Base-by-base conservation (phyloP, 2,329 filamentous ascomycete genomes). In the Nothophaeocryptopus gaeumannii region DNA sequence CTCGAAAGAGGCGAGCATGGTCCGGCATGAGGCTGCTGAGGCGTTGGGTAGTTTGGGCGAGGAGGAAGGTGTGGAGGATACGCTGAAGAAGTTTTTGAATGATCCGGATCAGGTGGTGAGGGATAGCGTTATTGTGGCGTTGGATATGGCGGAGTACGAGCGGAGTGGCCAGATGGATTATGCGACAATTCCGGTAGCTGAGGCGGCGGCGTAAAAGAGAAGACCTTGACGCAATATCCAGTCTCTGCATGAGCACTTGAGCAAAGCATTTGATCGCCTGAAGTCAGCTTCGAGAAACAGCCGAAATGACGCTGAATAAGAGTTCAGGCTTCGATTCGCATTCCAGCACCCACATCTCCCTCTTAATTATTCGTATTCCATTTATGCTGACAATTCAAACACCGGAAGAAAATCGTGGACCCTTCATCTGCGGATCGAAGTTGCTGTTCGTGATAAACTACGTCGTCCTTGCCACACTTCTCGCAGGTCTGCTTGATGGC, bases 91-190 rank as follows among this genome's bases (percentile, higher is more conserved):
- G 56, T 97, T 96, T 72, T 73, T 97, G 58, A 76, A 96, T 57
- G 95, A 99, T 69, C 83, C 89, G 54, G 92, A 97, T 71, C 83
- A 88, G 69, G 91, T 99, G 5, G 93, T 99, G 36, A 83, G 90
- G 52, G 93, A 99, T 67, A 97, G 92, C 70, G 85, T 96, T 34
- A 83, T 96, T 62, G 93, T 99, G 48, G 93, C 93, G 38, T 78
- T 99, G 59, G 93, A 99, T 70, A 99, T 99, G 89, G 93, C 91
- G 9, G 92, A 96, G 67, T 96, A 89, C 65, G 93, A 99, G 77
- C 89, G 88, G 76, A 88, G 84, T 60, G 88, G 88, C 36, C 83
- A 96, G 71, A 75, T 83, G 30, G 91, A 99, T 68, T 99, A 99
- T 76, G 93, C 93, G 39, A 79, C 96, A 64, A 85, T 97, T 59